Percentiles rank a stretch among this genome's conserved stretches.
These are phyloP conservation scores for Oryza nivara DNA, from an alignment of 176 grass and related monocot genomes.

Conservation along the genomic window DNA sequence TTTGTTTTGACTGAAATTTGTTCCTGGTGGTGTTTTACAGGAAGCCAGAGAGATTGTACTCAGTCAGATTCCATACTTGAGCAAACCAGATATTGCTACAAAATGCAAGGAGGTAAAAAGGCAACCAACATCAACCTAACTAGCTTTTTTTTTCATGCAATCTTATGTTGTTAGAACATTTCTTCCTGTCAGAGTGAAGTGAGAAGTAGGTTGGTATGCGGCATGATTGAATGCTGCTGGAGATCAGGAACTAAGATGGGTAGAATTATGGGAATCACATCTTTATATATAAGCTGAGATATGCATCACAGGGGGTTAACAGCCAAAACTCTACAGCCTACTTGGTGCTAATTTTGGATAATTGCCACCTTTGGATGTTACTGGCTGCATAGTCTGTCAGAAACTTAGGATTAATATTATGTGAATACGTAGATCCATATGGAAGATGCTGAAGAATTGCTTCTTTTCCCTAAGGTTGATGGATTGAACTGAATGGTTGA, in stretches of 20 bases:
- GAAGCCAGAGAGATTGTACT: constrained; percentile 94
- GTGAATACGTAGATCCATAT: not conserved
- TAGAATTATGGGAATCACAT: not conserved
- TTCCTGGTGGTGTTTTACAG: constrained; percentile 17
- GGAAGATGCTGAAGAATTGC: not conserved
- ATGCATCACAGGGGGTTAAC: not conserved
- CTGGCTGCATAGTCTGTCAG: not conserved
- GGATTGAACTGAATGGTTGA: not conserved
- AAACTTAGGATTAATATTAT: not conserved
- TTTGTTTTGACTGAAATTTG: not conserved
- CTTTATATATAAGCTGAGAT: not conserved
- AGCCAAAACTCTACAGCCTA: not conserved
- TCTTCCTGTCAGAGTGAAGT: not conserved
- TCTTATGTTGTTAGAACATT: constrained; percentile 14
- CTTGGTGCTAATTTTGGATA: not conserved
- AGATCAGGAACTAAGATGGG: not conserved
- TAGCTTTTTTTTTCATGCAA: not conserved
- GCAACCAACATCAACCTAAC: not conserved
- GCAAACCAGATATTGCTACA: constrained; percentile 66
- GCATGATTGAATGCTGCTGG: not conserved
- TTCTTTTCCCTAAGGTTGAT: not conserved
- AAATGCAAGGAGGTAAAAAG: constrained; percentile 91
- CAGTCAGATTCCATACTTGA: constrained; percentile 63
- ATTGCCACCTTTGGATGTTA: not conserved
- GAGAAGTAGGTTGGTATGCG: not conserved